Percentiles rank a stretch among this genome's conserved stretches.
Conservation (phyloP, 2,329 filamentous ascomycete species). For the Geosmithia morbida region DNA sequence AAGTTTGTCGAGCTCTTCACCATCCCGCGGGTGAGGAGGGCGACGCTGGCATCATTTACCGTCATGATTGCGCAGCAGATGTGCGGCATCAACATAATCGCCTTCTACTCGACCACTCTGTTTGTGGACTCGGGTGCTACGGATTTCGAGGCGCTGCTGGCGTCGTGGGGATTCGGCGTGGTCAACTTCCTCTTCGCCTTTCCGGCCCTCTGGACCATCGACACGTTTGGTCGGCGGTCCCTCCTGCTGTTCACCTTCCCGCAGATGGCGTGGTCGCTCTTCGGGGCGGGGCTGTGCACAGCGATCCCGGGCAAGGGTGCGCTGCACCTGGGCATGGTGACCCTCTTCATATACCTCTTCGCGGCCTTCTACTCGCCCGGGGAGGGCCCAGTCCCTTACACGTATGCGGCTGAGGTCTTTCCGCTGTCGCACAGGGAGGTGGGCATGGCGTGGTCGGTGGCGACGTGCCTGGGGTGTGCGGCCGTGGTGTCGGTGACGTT, state of each 20-base stretch:
- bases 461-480: slow-evolving; percentile 48
- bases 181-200: slow-evolving; percentile 44
- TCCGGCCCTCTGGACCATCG: slow-evolving; percentile 44
- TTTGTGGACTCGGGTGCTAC: slow-evolving; percentile 42
- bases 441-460: slow-evolving; percentile 56
- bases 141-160: slow-evolving; percentile 40
- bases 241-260: slow-evolving; percentile 28
- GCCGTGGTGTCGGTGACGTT: slow-evolving; percentile 50
- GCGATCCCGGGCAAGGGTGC: slow-evolving; percentile 25
- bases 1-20: slow-evolving; percentile 55
- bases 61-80: slow-evolving; percentile 72
- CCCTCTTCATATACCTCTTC: slow-evolving; percentile 42
- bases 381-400: slow-evolving; percentile 54
- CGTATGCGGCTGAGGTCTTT: slow-evolving; percentile 56
- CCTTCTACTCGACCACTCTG: slow-evolving; percentile 58
- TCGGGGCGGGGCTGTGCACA: slow-evolving; percentile 32
- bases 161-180: slow-evolving; percentile 42
- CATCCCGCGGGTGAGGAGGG: slow-evolving; percentile 53
- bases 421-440: slow-evolving; percentile 57
- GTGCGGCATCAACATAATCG: slow-evolving; percentile 59
- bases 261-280: slow-evolving; percentile 24
- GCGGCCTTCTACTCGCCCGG: slow-evolving; percentile 33
- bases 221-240: slow-evolving; percentile 38
- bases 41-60: slow-evolving; percentile 60
- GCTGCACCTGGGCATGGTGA: slow-evolving; percentile 28